These are phyloP conservation scores for Yamagishiella unicocca DNA, from an alignment of 139 green algal species.

Conservation along the genomic window DNA sequence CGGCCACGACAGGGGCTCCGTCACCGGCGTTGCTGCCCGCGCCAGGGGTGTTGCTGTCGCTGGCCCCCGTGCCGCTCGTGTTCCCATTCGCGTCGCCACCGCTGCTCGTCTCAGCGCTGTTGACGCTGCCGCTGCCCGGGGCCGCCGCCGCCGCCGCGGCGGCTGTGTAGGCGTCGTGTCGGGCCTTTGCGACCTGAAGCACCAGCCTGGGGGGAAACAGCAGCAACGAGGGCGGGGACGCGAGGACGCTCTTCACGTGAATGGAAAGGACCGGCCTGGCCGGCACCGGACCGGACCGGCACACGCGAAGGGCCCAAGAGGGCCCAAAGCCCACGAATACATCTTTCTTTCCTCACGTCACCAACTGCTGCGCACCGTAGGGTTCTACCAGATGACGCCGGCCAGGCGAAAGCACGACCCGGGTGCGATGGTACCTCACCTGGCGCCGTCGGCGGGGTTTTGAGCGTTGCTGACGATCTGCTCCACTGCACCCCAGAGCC, in stretches of 20 bases:
- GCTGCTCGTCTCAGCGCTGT: background rate
- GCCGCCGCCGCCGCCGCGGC: background rate
- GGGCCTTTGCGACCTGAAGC: slow-evolving; percentile 29
- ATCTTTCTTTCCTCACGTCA: too few species aligned
- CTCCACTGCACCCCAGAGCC: slow-evolving; percentile 43
- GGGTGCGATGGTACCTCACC: slow-evolving; percentile 1
- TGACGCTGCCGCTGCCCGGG: background rate
- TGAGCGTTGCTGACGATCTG: slow-evolving; percentile 38
- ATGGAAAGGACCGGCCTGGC: too few species aligned
- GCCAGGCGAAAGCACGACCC: background rate
- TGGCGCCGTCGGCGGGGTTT: slow-evolving; percentile 9
- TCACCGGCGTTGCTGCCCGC: slow-evolving; percentile 6
- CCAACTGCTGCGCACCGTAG: too few species aligned
- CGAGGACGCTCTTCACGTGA: too few species aligned
- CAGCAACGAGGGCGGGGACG: background rate
- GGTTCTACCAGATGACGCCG: too few species aligned
- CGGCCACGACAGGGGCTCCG: background rate
- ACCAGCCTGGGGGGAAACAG: slow-evolving; percentile 25
- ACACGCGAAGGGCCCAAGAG: too few species aligned
- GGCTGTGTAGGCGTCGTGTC: slow-evolving; percentile 5
- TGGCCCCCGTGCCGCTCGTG: background rate
- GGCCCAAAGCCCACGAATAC: too few species aligned
- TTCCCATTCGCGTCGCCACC: background rate
- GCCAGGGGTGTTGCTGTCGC: slow-evolving; percentile 16
- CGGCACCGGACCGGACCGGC: too few species aligned